Evolutionary conservation across 2,329 filamentous ascomycete genomes (phyloP).

Genomic region (Saccharata proteae): DNA sequence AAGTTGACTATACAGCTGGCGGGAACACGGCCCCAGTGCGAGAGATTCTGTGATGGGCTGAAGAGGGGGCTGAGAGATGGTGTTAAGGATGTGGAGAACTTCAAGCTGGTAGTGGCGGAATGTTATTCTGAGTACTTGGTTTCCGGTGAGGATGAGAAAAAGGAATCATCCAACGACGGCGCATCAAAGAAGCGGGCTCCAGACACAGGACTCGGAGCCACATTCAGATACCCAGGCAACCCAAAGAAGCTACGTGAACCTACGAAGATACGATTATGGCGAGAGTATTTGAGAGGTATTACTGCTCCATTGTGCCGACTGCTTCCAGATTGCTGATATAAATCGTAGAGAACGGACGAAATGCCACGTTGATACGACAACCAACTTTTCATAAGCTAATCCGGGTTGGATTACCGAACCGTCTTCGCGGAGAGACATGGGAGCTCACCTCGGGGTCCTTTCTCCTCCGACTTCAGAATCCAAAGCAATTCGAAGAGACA

Average conservation of each 20-base stretch:
- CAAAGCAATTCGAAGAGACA: constrained; percentile 72
- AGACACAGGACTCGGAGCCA: constrained; percentile 85
- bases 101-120: constrained; percentile 66
- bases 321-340: background rate
- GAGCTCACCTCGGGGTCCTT: constrained; percentile 87
- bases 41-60: constrained; percentile 89
- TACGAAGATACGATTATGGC: constrained; percentile 96
- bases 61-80: constrained; percentile 81
- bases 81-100: constrained; percentile 75
- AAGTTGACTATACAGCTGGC: constrained; percentile 86
- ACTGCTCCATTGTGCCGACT: constrained; percentile 11
- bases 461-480: constrained; percentile 76
- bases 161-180: constrained; percentile 17
- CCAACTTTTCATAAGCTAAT: constrained; percentile 98
- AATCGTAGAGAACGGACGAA: constrained; percentile 70
- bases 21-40: constrained; percentile 77
- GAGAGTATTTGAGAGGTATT: constrained; percentile 68
- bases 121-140: constrained; percentile 63
- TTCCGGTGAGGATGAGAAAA: constrained; percentile 36
- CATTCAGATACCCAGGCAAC: constrained; percentile 92
- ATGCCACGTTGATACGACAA: constrained; percentile 82
- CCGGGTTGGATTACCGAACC: constrained; percentile 85
- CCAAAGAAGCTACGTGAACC: constrained; percentile 84
- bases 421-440: constrained; percentile 89
- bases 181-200: constrained; percentile 44